Base-by-base conservation (phyloP, 2,329 filamentous ascomycete genomes). In the Helotiales sp. region DNA sequence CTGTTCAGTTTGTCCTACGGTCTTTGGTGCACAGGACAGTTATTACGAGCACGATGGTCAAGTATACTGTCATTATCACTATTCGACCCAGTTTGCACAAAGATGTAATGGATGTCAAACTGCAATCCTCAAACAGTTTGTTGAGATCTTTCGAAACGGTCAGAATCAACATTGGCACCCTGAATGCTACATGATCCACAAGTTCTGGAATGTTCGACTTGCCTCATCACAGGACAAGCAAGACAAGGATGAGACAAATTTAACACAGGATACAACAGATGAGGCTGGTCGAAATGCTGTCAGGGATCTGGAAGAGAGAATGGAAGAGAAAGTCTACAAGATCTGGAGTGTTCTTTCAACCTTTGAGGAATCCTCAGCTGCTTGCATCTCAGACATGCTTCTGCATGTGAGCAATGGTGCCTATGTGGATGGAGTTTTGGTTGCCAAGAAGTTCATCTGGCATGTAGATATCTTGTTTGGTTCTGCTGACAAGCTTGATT, bases 131-230 rank as follows among this genome's bases (percentile, higher is more conserved):
- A 99, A 99, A 82, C 96, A 99, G 79, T 99, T 99, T 78, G 96
- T 99, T 69, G 96, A 99, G 80, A 98, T 99, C 69, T 99, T 94
- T 80, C 91, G 96, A 74, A 98, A 98, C 79, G 95, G 95, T 1
- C 92, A 97, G 78, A 97, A 98, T 77, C 96, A 99, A 77, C 96
- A 99, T 78, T 99, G 96, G 96, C 96, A 99, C 78, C 96, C 96
- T 1, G 96, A 99, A 80, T 99, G 96, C 80, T 99, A 99, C 80
- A 99, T 99, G 96, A 99, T 99, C 70, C 96, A 99, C 82, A 99
- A 99, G 77, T 99, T 98, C 80, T 99, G 96, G 96, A 99, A 98
- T 77, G 96, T 99, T 67, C 90, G 96, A 61, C 84, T 99, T 43
- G 77, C 77, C 30, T 76, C 74, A 7, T 70, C 79, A 22, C 77